Base-by-base conservation (phyloP, 1,284 basidiomycete genomes). In the Pyrrhoderma noxium region DNA sequence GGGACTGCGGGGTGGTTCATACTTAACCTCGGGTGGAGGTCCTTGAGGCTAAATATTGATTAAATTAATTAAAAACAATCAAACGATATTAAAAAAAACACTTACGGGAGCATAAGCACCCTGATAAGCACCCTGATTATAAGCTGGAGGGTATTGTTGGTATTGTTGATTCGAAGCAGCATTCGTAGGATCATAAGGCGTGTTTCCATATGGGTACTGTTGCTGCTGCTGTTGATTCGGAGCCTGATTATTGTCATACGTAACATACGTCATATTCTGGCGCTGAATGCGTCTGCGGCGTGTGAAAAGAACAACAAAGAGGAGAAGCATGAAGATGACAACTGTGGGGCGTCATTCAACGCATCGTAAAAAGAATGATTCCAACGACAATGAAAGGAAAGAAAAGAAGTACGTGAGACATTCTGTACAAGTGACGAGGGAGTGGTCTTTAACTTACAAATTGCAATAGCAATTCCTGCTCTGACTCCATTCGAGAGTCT, bases 391-490 rank as follows among this genome's bases (percentile, higher is more conserved):
- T n/a, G n/a, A n/a, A n/a, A n/a, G n/a, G n/a, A n/a, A n/a, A n/a
- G n/a, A n/a, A n/a, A n/a, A n/a, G n/a, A n/a, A n/a, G n/a, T n/a
- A n/a, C n/a, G n/a, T n/a, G n/a, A n/a, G n/a, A n/a, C n/a, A n/a
- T n/a, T n/a, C n/a, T n/a, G n/a, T n/a, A n/a, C n/a, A n/a, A 13
- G 13, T 22, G 13, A 21, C 27, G 22, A 39, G 41, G 14, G 19
- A 2, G 16, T 13, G 18, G 18, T 13, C 11, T 18, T 43, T 34
- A 35, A 27, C 64, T 45, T 42, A 65, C 65, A 34, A 13, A 62
- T 51, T 3, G 58, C 61, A 38, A 67, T 59, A 3, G 62, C 65
- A 14, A 67, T 63, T 2, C 61, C 65, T 16, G 64, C 55, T 8
- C 65, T 59, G 7, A 56, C 60, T 3, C 59, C 61, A 1, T 56